Evolutionary conservation across 352 stramenopile species (phyloP).

Genomic region (Phytopythium aichiense): DNA sequence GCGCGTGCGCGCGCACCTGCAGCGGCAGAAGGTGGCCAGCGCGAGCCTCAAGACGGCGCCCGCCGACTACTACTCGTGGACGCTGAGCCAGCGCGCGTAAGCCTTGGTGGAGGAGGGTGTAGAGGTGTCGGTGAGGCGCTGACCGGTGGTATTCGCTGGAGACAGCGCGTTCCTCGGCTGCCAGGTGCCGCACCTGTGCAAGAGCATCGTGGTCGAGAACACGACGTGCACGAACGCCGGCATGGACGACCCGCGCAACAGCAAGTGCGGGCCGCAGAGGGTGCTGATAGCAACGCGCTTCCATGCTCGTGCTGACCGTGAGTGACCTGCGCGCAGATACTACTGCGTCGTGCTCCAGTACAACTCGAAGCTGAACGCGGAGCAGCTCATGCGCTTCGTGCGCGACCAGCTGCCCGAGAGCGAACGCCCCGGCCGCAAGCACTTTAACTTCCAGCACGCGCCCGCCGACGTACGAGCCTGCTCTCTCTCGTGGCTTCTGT

Average conservation of each 20-base stretch:
- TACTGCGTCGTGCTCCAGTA: slow-evolving; percentile 88
- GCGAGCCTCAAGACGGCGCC: slow-evolving; percentile 65
- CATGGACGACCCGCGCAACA: slow-evolving; percentile 57
- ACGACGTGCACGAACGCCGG: slow-evolving; percentile 58
- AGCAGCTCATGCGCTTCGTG: slow-evolving; percentile 82
- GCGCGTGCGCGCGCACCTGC: slow-evolving; percentile 44
- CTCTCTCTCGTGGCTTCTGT: no score
- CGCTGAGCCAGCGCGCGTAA: slow-evolving; percentile 55
- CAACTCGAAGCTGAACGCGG: slow-evolving; percentile 74
- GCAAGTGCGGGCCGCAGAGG: slow-evolving; percentile 23
- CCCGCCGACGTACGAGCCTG: slow-evolving; percentile 32
- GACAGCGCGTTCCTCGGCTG: slow-evolving; percentile 61
- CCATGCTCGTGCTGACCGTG: neutral
- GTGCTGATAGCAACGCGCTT: neutral
- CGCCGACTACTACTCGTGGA: slow-evolving; percentile 75
- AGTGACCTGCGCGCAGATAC: slow-evolving; percentile 29
- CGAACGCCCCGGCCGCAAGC: slow-evolving; percentile 60
- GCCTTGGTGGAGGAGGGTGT: neutral
- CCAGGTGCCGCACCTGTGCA: slow-evolving; percentile 71
- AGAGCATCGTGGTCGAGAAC: slow-evolving; percentile 90
- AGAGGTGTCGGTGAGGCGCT: neutral
- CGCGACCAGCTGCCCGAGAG: slow-evolving; percentile 50
- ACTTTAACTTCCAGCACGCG: slow-evolving; percentile 88
- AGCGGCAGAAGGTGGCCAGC: slow-evolving; percentile 41
- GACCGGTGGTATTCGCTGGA: neutral